Evolutionary conservation across 2,329 filamentous ascomycete species (phyloP), one percentile per base, ranked within the genome.

Genomic region (Chaetomiaceae sp.): DNA sequence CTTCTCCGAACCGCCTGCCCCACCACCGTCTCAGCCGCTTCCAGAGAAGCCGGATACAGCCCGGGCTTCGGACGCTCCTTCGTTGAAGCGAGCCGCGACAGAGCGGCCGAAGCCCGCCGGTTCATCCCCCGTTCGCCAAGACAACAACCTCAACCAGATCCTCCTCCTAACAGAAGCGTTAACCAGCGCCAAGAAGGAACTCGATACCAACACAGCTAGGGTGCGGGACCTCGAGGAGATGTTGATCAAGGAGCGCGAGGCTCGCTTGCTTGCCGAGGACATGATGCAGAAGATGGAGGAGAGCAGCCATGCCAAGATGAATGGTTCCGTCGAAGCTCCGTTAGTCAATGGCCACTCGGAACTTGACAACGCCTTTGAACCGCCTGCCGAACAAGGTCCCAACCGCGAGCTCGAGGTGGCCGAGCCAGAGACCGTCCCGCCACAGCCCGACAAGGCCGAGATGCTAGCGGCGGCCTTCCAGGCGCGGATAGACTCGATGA

Each of bases 1-100:
- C 46, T 97, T 96, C 66, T 93, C 89, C 1, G 91, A 96, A 51
- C 92, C 92, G 44, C 92, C 92, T 4, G 92, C 91, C 19, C 92
- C 92, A 7, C 92, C 92, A 21, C 92, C 92, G 23, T 90, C 95
- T 60, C 91, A 95, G 60, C 92, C 92, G 13, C 74, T 97, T 5
- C 92, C 92, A 1, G 91, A 96, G 65, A 96, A 96, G 66, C 92
- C 92, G 0, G 89, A 95, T 67, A 81, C 78, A 14, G 74, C 68
- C 51, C 76, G 71, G 61, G 54, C 57, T 8, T 61, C 72, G 27
- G 69, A 69, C 16, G 62, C 78, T 0, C 81, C 84, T 0, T 81
- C 88, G 1, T 68, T 96, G 25, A 90, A 88, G 64, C 81, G 90
- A 49, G 78, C 77, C 4, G 83, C 87, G 21, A 91, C 87, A 0